Conservation (phyloP, 805 yeast genomes). For the Wickerhamomyces mucosus region DNA sequence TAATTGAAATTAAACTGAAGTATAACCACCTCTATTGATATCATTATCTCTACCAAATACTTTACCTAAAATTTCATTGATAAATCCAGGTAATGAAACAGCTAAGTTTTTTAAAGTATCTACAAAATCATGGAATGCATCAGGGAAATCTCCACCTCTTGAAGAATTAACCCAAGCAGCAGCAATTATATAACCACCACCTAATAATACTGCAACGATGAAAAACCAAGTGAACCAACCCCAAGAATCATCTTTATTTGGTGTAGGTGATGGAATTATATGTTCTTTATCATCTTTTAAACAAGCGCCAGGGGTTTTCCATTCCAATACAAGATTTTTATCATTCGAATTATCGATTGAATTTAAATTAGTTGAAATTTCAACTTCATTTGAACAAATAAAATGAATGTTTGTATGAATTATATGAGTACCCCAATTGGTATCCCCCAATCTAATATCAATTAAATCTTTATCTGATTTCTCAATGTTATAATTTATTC, state of each 20-base stretch:
- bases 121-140: conserved; percentile 60
- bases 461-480: conserved; percentile 23
- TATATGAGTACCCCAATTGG: conserved; percentile 60
- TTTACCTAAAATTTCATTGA: conserved; percentile 57
- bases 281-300: conserved; percentile 20
- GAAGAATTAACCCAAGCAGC: conserved; percentile 72
- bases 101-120: conserved; percentile 55
- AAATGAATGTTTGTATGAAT: conserved; percentile 39
- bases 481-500: conserved; percentile 25
- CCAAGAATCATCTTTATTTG: conserved; percentile 36
- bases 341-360: conserved; percentile 19
- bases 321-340: conserved; percentile 22
- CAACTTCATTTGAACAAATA: conserved; percentile 32
- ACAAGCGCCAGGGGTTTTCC: conserved; percentile 35
- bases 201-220: conserved; percentile 57
- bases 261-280: conserved; percentile 16
- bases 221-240: conserved; percentile 82
- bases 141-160: conserved; percentile 56
- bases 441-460: conserved; percentile 35
- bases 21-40: conserved; percentile 71
- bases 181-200: conserved; percentile 63
- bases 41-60: conserved; percentile 43
- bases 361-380: conserved; percentile 16
- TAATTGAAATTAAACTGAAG: conserved; percentile 58
- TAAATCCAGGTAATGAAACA: conserved; percentile 53